Conservation (phyloP, 345 rosid genomes). For the Toxicodendron radicans region DNA sequence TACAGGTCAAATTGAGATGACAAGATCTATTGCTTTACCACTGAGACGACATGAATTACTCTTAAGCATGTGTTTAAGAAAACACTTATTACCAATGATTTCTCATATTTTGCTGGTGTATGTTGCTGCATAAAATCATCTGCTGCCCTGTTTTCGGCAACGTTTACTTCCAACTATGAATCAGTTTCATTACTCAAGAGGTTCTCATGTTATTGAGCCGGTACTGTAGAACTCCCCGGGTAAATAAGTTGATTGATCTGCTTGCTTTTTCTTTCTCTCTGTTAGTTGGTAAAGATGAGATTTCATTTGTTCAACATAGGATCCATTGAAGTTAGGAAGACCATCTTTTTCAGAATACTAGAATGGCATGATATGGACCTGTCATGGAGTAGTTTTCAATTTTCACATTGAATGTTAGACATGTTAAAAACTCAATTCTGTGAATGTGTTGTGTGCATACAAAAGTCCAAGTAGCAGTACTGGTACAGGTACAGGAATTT, state of each 20-base stretch:
- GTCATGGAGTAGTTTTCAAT: background rate
- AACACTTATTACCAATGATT: background rate
- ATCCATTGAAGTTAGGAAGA: background rate
- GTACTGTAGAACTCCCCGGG: no score
- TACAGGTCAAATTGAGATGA: background rate
- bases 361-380: background rate
- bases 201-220: no score
- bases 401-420: constrained; percentile 5
- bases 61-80: background rate
- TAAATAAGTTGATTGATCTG: background rate
- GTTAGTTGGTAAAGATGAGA: background rate
- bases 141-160: background rate
- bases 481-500: background rate
- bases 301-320: background rate
- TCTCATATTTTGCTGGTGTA: background rate
- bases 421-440: background rate
- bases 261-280: background rate
- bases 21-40: background rate
- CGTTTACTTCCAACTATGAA: no score
- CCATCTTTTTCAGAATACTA: no score
- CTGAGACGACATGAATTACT: background rate
- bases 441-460: background rate
- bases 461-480: background rate
- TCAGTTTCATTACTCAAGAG: no score
- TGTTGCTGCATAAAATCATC: background rate